These are phyloP conservation scores for Euphorbia pulcherrima DNA, from an alignment of 345 rosid genomes.

Conservation along the genomic window DNA sequence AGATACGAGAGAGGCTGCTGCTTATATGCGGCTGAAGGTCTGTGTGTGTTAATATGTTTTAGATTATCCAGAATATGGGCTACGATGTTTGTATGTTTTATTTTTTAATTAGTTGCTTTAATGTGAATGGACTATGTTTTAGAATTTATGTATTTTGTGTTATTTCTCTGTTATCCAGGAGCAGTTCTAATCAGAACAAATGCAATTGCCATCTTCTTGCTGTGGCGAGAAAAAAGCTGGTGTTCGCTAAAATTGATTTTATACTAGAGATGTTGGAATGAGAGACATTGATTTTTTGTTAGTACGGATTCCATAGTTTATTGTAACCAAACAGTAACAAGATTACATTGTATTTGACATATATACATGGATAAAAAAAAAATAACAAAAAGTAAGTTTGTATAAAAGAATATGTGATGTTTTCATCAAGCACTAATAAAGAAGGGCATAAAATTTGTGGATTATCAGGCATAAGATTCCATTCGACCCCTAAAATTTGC, in stretches of 20 bases:
- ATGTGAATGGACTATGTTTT: neutral
- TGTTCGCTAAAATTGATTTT: too few species aligned
- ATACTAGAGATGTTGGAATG: too few species aligned
- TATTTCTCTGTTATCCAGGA: slow-evolving; percentile 37
- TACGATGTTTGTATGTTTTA: slow-evolving; percentile 34
- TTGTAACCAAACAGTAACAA: too few species aligned
- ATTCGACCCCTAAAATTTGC: neutral
- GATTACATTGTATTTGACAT: too few species aligned
- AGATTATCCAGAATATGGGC: neutral
- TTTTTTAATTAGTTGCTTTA: neutral
- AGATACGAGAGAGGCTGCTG: neutral
- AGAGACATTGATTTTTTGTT: too few species aligned
- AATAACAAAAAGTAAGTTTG: too few species aligned
- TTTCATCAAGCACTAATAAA: neutral
- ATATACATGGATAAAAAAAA: too few species aligned
- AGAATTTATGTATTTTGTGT: too few species aligned
- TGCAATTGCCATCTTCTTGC: slow-evolving; percentile 46
- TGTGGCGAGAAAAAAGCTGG: slow-evolving; percentile 43
- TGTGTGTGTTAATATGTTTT: neutral
- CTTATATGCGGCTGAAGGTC: neutral
- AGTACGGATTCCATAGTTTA: too few species aligned
- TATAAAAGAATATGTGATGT: too few species aligned
- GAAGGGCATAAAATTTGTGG: neutral
- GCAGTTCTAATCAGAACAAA: slow-evolving; percentile 34
- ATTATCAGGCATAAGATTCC: slow-evolving; percentile 9